Base-by-base conservation (phyloP, 257 asterid species). In the Ilex aquifolium region DNA sequence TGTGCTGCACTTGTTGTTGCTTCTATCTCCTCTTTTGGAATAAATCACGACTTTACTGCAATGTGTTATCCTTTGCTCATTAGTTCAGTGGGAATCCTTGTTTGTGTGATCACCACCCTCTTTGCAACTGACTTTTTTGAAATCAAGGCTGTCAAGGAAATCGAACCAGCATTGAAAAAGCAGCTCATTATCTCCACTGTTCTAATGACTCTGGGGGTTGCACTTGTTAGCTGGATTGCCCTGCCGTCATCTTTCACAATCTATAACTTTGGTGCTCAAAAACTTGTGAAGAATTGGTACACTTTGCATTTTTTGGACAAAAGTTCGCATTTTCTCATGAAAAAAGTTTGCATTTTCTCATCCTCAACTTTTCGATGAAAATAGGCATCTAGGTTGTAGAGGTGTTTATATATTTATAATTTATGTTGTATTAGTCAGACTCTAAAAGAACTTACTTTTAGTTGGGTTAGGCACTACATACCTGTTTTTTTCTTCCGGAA, bases 1-100 rank as follows among this genome's bases (percentile, higher is more conserved):
- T 79, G 84, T 55, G 84, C 84, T 51, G 84, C 84, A 46, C 78
- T 79, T 52, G 81, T 79, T 48, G 84, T 79, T 60, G 84, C 84
- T 56, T 79, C 84, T 54, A 79, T 79, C 66, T 79, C 84, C 7
- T 79, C 84, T 13, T 79, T 79, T 61, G 84, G 84, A 32, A 69
- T 65, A 21, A 57, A 62, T 13, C 72, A 68, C 12, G 67, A 68
- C 31, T 60, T 68, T 48, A 68, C 72, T 42, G 53, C 72, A 44
- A 68, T 68, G 67, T 60, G 62, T 40, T 68, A 60, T 36, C 72
- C 72, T 15, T 31, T 68, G 50, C 72, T 68, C 11, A 68, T 68
- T 42, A 68, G 72, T 51, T 68, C 72, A 31, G 59, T 68, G 66
- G 72, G 72, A 55, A 68, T 68, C 44, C 57, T 68, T 6, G 62